Evolutionary conservation across 257 asterid species (phyloP).

Genomic region (Ligustrum vulgare): DNA sequence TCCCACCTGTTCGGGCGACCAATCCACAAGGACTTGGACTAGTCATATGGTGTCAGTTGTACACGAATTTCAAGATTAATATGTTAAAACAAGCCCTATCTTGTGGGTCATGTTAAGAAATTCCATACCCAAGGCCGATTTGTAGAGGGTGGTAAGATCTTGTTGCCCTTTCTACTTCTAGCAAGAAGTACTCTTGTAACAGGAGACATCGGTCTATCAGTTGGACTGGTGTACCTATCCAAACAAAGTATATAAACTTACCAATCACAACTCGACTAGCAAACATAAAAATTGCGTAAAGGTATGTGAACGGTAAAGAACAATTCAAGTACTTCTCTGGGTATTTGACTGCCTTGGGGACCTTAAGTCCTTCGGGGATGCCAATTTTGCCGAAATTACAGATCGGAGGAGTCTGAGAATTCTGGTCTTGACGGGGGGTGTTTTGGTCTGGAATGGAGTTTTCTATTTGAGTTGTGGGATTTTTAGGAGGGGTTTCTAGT

Average conservation of each 20-base stretch:
- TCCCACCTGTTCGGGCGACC: too few relatives aligned
- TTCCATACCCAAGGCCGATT: conserved; percentile 40
- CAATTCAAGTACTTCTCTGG: conserved; percentile 50
- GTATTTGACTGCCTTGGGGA: conserved; percentile 67
- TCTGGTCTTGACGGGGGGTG: conserved; percentile 21
- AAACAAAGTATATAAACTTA: background rate
- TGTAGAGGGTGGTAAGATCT: conserved; percentile 53
- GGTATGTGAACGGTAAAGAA: background rate
- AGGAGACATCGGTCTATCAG: conserved; percentile 80
- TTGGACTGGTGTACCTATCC: conserved; percentile 71
- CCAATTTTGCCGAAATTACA: conserved; percentile 27
- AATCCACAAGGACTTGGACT: too few relatives aligned
- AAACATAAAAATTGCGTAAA: background rate
- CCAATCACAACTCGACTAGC: background rate
- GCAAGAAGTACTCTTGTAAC: conserved; percentile 65
- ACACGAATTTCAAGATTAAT: too few relatives aligned
- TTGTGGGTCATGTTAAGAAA: too few relatives aligned
- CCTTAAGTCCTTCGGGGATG: conserved; percentile 56
- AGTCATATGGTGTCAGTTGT: too few relatives aligned
- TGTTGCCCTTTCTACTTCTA: conserved; percentile 48
- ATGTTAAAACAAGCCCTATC: too few relatives aligned
- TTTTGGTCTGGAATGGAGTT: conserved; percentile 15
- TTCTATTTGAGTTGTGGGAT: background rate
- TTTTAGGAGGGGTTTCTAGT: conserved; percentile 28
- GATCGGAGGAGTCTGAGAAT: conserved; percentile 20